Conservation (phyloP, 768 basidiomycete genomes). For the Serendipita vermifera region DNA sequence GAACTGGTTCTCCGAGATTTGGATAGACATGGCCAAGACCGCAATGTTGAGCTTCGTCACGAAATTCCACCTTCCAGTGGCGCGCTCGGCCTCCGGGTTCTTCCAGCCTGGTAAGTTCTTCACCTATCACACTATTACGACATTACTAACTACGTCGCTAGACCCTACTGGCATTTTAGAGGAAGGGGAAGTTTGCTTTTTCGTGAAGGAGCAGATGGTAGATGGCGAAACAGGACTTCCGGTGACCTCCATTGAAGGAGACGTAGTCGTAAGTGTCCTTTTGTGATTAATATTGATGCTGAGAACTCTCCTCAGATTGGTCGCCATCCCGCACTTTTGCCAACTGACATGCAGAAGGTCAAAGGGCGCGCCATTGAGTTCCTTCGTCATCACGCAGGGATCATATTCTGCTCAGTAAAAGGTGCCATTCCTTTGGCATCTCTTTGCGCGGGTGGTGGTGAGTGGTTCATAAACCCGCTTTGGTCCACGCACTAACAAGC, state of each 20-base stretch:
- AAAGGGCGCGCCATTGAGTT: background rate
- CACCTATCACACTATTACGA: no score
- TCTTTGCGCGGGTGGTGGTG: background rate
- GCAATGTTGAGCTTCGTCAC: background rate
- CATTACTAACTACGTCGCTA: no score
- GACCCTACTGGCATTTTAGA: background rate
- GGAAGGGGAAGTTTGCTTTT: conserved; percentile 5
- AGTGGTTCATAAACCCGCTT: background rate
- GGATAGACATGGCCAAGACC: background rate
- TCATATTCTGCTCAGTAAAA: background rate
- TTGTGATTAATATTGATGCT: background rate
- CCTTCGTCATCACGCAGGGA: background rate
- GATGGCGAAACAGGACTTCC: background rate
- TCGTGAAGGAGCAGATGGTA: background rate
- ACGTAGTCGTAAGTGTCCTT: background rate
- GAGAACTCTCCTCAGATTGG: background rate
- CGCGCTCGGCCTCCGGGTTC: background rate
- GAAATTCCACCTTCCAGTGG: conserved; percentile 1
- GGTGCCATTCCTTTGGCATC: background rate
- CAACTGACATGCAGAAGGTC: conserved; percentile 1
- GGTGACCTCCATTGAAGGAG: background rate
- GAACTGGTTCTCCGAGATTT: background rate
- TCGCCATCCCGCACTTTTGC: conserved; percentile 1
- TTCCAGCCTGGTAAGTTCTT: background rate
- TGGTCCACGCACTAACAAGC: background rate